Evolutionary conservation across 2,329 filamentous ascomycete genomes (phyloP), one percentile per base, ranked within the genome.

Genomic region (Fusarium temperatum): DNA sequence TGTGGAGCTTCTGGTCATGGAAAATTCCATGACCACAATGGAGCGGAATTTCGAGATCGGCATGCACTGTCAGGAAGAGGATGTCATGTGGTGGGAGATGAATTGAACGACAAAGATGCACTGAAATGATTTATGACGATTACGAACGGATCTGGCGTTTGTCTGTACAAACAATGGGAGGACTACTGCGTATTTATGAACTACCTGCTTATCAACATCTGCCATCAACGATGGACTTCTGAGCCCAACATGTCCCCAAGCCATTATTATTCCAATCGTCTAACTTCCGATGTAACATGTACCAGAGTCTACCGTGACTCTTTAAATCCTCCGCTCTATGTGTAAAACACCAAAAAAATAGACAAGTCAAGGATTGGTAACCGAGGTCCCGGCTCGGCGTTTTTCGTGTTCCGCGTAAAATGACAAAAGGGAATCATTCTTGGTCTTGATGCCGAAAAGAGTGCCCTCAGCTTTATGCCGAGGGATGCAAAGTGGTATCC

Each of bases 1-100:
- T 14, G 51, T 78, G 12, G 77, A 77, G 48, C 54, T 75, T 8
- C 62, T 73, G 30, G 78, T 79, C 63, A 68, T 75, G 58, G 45
- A 74, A 20, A 75, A 74, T 48, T 69, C 75, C 26, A 63, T 55
- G 28, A 58, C 55, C 17, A 72, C 73, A 36, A 75, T 74, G 39
- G 65, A 63, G 14, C 71, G 65, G 32, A 79, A 79, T 54, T 78
- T 78, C 53, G 68, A 75, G 35, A 70, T 80, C 24, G 63, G 70
- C 26, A 60, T 72, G 28, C 63, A 69, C n/a, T 72, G 69, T 24
- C 61, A 61, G 24, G 70, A 72, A 24, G 66, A 69, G 28, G 76
- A 76, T 28, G 77, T 80, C 10, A 56, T 72, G 56, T 79, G 78
- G 68, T 66, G 68, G 64, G 64, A 78, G 28, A 64, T 67, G 60